These are phyloP conservation scores for Coix lacrymajobi DNA, from an alignment of 176 grass and related monocot species.

Conservation along the genomic window DNA sequence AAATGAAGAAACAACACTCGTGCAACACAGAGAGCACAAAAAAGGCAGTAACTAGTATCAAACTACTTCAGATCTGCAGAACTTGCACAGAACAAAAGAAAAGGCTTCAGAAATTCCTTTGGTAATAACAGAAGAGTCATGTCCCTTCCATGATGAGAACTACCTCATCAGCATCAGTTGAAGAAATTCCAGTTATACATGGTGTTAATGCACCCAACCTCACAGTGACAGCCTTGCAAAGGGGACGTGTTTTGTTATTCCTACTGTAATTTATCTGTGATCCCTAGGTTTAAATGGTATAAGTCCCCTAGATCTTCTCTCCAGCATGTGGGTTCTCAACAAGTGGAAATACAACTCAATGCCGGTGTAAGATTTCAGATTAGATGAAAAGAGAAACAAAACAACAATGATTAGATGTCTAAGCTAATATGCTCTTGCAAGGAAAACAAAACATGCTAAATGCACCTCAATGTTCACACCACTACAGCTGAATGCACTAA, in stretches of 20 bases:
- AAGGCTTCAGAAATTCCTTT: background rate
- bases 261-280: background rate
- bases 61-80: background rate
- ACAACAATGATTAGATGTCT: background rate
- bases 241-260: background rate
- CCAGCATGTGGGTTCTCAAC: constrained; percentile 1
- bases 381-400: background rate
- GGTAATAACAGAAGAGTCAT: background rate
- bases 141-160: background rate
- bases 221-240: background rate
- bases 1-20: background rate
- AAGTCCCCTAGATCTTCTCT: background rate
- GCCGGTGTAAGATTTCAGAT: background rate
- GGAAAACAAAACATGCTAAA: background rate
- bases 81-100: constrained; percentile 7
- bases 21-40: background rate
- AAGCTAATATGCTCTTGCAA: background rate
- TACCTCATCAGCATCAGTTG: background rate
- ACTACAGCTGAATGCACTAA: constrained; percentile 9
- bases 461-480: background rate
- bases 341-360: background rate
- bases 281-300: constrained; percentile 3
- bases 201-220: background rate
- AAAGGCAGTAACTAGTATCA: background rate
- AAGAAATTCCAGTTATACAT: background rate